phyloP scores from a whole-genome alignment of 768 basidiomycete genomes.

The Suillus sp. region DNA sequence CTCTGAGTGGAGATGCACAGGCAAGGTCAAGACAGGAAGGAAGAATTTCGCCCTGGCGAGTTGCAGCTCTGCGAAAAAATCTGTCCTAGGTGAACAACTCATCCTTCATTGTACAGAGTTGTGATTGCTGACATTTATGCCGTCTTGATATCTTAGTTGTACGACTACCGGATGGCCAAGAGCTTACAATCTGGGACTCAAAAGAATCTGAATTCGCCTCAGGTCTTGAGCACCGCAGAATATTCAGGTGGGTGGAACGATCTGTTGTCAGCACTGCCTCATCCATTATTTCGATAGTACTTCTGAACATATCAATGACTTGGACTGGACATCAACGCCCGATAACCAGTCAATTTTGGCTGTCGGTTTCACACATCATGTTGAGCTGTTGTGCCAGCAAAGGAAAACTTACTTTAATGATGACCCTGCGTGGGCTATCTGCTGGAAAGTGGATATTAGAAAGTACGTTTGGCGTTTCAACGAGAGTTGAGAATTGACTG shows the following conservation, averaged over 20 bases:
- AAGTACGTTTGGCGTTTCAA: slow-evolving; percentile 46
- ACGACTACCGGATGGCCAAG: slow-evolving; percentile 58
- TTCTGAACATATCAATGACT: slow-evolving; percentile 69
- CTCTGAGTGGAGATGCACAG: slow-evolving; percentile 64
- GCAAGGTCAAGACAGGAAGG: slow-evolving; percentile 72
- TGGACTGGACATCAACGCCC: slow-evolving; percentile 93
- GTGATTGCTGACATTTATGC: slow-evolving; percentile 16
- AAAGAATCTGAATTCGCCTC: slow-evolving; percentile 91
- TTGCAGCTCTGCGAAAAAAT: slow-evolving; percentile 92
- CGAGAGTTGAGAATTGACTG: slow-evolving; percentile 3
- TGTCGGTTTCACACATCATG: slow-evolving; percentile 76
- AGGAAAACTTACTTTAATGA: slow-evolving; percentile 90
- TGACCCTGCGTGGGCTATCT: slow-evolving; percentile 76
- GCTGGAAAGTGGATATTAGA: slow-evolving; percentile 68
- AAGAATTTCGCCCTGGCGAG: slow-evolving; percentile 67
- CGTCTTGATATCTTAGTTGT: slow-evolving; percentile 50
- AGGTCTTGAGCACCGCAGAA: slow-evolving; percentile 75
- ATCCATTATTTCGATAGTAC: slow-evolving; percentile 19
- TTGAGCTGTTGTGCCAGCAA: slow-evolving; percentile 91
- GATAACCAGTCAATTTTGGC: slow-evolving; percentile 90
- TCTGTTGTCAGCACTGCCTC: slow-evolving; percentile 7
- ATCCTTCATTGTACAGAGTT: background rate
- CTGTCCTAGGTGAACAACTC: slow-evolving; percentile 69
- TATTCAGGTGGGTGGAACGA: slow-evolving; percentile 53
- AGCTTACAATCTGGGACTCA: slow-evolving; percentile 96